These are phyloP conservation scores for Clarireedia paspali DNA, from an alignment of 2,329 filamentous ascomycete species.

Conservation along the genomic window DNA sequence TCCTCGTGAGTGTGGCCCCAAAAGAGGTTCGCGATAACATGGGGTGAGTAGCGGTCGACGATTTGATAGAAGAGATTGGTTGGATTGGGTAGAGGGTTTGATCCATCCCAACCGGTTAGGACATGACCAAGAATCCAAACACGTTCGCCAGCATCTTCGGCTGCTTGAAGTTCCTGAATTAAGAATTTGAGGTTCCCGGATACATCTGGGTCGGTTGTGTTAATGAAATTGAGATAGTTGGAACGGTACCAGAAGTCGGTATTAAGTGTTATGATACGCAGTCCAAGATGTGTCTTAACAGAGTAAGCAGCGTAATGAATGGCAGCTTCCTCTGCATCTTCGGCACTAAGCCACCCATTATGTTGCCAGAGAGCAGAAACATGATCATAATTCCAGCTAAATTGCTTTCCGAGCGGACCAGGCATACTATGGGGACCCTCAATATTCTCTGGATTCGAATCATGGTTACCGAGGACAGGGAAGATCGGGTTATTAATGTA, in stretches of 20 bases:
- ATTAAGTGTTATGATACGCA: conserved; percentile 45
- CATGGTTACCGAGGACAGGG: conserved; percentile 49
- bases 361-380: conserved; percentile 47
- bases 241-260: conserved; percentile 40
- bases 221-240: conserved; percentile 44
- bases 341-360: conserved; percentile 44
- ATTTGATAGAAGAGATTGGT: conserved; percentile 48
- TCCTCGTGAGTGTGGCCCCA: conserved; percentile 50
- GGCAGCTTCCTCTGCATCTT: conserved; percentile 38
- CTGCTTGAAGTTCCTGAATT: conserved; percentile 43
- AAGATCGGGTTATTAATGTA: conserved; percentile 51
- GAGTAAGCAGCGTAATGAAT: conserved; percentile 50
- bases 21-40: conserved; percentile 47
- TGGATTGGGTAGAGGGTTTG: conserved; percentile 45
- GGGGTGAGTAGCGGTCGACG: conserved; percentile 45
- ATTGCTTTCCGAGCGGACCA: conserved; percentile 44
- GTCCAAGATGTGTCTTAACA: conserved; percentile 43
- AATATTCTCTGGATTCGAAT: conserved; percentile 45
- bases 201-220: conserved; percentile 42
- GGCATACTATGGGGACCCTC: conserved; percentile 45
- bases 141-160: conserved; percentile 42
- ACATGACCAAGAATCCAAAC: conserved; percentile 50
- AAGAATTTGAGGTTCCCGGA: conserved; percentile 42
- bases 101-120: conserved; percentile 47
- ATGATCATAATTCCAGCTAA: conserved; percentile 51